phyloP scores from a whole-genome alignment of 106 monocot genomes.

The Dactylorhiza incarnata region DNA sequence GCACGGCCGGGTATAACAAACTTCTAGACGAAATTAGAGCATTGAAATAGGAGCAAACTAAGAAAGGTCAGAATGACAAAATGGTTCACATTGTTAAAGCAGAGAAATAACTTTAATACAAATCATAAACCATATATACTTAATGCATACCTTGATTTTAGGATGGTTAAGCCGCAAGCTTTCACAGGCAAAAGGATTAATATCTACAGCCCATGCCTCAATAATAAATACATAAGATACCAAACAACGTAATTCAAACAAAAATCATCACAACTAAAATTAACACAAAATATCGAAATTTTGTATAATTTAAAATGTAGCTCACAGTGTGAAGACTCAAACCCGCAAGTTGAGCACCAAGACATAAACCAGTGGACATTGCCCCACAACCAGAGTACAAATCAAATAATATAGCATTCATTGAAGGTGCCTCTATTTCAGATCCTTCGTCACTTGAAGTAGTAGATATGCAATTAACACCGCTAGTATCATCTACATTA shows the following conservation, averaged over 20 bases:
- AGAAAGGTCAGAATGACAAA: too few relatives aligned
- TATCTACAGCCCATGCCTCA: conserved; percentile 35
- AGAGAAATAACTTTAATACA: too few relatives aligned
- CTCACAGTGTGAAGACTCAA: too few relatives aligned
- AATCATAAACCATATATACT: too few relatives aligned
- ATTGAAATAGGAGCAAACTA: too few relatives aligned
- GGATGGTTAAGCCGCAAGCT: too few relatives aligned
- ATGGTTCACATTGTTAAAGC: too few relatives aligned
- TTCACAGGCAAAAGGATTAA: too few relatives aligned
- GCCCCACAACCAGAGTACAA: conserved; percentile 61
- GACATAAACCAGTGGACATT: conserved; percentile 67
- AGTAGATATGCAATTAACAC: neutral
- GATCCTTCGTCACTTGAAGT: neutral
- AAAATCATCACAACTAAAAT: neutral
- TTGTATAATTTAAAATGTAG: neutral
- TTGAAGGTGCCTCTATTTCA: neutral
- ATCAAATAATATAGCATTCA: conserved; percentile 15
- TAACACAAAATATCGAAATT: neutral
- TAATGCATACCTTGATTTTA: too few relatives aligned
- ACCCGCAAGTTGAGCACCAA: conserved; percentile 39
- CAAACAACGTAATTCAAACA: neutral
- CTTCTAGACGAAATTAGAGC: too few relatives aligned
- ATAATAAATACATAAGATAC: conserved; percentile 4
- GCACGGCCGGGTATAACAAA: too few relatives aligned
- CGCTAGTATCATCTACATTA: conserved; percentile 3